Conservation (phyloP, 176 grass and related monocot species). For the Elaeis guineensis region DNA sequence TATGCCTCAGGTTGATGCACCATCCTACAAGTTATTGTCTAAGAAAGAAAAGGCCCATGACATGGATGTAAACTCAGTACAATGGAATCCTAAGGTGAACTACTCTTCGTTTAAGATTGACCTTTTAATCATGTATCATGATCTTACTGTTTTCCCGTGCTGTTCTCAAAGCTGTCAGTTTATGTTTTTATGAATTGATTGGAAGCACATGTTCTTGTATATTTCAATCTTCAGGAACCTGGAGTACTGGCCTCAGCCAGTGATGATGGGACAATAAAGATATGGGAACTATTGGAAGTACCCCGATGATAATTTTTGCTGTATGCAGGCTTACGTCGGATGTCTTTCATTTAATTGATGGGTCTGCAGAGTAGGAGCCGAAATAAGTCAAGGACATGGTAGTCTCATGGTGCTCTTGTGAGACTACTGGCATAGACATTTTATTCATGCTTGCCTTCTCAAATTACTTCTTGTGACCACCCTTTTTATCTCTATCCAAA, state of each 20-base stretch:
- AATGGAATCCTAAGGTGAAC: conserved; percentile 89
- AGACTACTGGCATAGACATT: too few relatives aligned
- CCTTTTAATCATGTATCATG: background rate
- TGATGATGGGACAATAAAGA: conserved; percentile 76
- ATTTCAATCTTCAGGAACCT: conserved; percentile 38
- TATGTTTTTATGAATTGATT: conserved; percentile 3
- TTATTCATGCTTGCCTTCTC: too few relatives aligned
- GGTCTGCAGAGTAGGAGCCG: too few relatives aligned
- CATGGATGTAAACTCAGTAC: conserved; percentile 92
- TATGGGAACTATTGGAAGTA: conserved; percentile 57
- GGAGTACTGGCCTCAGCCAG: conserved; percentile 68
- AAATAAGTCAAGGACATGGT: too few relatives aligned
- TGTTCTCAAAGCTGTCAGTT: background rate
- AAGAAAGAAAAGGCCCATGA: conserved; percentile 95
- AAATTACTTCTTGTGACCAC: too few relatives aligned
- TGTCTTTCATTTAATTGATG: too few relatives aligned
- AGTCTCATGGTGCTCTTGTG: too few relatives aligned
- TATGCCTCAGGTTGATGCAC: conserved; percentile 45
- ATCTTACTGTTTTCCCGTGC: too few relatives aligned
- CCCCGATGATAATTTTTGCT: background rate
- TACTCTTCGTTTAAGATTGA: background rate
- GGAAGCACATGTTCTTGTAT: conserved; percentile 7
- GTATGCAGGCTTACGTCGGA: too few relatives aligned
- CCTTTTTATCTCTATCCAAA: too few relatives aligned
- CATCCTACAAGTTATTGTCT: conserved; percentile 55